These are phyloP conservation scores for Brassica cretica DNA, from an alignment of 345 rosid species.

Conservation along the genomic window DNA sequence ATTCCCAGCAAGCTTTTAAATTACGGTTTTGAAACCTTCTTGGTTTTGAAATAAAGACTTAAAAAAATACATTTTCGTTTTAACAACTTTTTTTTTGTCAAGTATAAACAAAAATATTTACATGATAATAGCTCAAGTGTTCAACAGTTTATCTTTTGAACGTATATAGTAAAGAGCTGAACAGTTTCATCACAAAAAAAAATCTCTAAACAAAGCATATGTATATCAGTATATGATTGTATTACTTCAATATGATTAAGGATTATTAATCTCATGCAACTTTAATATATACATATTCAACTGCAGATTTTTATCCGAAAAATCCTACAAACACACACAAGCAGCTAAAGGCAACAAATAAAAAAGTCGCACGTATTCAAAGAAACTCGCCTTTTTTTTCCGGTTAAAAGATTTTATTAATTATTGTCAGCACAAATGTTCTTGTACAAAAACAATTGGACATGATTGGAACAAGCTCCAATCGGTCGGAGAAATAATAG, in stretches of 20 bases:
- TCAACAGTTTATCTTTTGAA: neutral
- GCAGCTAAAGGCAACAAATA: neutral
- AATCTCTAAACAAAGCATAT: no score
- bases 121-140: neutral
- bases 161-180: neutral
- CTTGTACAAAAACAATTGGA: no score
- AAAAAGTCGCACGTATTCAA: conserved; percentile 5
- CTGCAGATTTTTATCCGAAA: neutral
- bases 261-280: neutral
- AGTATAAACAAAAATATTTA: no score
- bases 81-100: neutral
- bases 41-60: neutral
- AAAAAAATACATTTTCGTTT: neutral
- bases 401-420: no score
- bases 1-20: neutral
- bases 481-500: no score
- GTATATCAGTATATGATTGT: no score
- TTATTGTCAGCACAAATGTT: no score
- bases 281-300: neutral
- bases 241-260: no score
- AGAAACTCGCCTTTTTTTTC: no score
- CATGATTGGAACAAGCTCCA: no score
- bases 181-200: no score
- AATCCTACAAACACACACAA: conserved; percentile 11
- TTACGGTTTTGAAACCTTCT: neutral